phyloP scores from a whole-genome alignment of 1,139 yeast genomes.

The Maudiozyma humilis region DNA sequence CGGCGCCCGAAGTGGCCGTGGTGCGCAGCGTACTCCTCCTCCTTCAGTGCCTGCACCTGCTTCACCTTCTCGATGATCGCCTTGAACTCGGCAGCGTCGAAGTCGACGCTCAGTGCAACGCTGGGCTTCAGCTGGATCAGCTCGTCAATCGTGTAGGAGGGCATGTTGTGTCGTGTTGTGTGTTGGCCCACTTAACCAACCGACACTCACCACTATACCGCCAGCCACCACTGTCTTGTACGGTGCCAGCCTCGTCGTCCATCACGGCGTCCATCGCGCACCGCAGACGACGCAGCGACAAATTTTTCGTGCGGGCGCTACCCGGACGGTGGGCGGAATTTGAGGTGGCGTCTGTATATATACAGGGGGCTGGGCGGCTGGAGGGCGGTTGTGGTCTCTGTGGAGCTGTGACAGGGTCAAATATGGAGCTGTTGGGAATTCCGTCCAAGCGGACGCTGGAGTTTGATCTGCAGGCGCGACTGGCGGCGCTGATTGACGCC shows the following conservation, averaged over 20 bases:
- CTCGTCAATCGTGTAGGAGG: conserved; percentile 64
- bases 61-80: conserved; percentile 59
- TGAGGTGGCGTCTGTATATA: no score
- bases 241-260: neutral
- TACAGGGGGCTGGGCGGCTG: no score
- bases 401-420: no score
- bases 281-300: no score
- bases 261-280: neutral
- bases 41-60: conserved; percentile 34
- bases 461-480: conserved; percentile 39
- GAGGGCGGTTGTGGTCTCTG: no score
- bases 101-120: conserved; percentile 53
- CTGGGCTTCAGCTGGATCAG: conserved; percentile 48
- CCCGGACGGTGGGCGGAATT: neutral
- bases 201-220: no score
- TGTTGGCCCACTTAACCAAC: no score
- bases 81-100: conserved; percentile 56
- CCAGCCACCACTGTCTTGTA: neutral
- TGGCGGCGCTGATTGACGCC: conserved; percentile 44
- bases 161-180: conserved; percentile 10
- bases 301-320: neutral
- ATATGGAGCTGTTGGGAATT: conserved; percentile 12
- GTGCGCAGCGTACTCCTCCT: conserved; percentile 22
- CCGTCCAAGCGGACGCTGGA: conserved; percentile 36
- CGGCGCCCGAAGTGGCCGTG: conserved; percentile 45